Base-by-base conservation (phyloP, 1,139 yeast species). In the Taphrina deformans region DNA sequence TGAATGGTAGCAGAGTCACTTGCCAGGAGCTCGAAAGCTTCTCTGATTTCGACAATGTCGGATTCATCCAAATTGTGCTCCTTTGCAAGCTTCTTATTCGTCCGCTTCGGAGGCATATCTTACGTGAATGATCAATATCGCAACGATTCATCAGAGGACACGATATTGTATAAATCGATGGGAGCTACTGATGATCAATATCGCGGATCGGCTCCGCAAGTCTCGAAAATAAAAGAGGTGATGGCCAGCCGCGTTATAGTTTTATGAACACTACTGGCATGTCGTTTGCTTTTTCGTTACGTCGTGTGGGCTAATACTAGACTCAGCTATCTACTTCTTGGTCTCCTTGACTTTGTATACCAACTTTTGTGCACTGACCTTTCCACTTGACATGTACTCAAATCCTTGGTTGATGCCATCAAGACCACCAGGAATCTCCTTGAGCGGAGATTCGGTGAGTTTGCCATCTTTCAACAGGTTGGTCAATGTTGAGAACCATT, bases 331-430 rank as follows among this genome's bases (percentile, higher is more conserved):
- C 52, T 44, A 55, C 61, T 38, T 38, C 50, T 55, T 38, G 35
- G 45, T 55, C 38, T 55, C 48, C n/a, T 55, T 44, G 33, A 41
- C 61, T 31, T 41, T 29, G 35, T 48, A 48, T 9, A 53, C 58
- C 45, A 58, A 35, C 64, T 68, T 68, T 27, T 52, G 38, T 7
- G 68, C 70, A 27, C 67, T 58, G 44, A 66, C 68, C 56, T 67
- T 62, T 38, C 65, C 66, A 14, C 40, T 62, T 29, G 40, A 41
- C 63, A 66, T 45, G 23, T 59, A 53, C 52, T 38, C 41, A 51
- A 68, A 55, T 5, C 66, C 68, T 21, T 41, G 40, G 27, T 16
- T 63, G 33, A 68, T 58, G 16, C 69, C 69, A 21, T 66, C 64
- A 18, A 68, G 65, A 2, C 70, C 70, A 12, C 69, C 69, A 10